phyloP scores from a whole-genome alignment of 2,329 filamentous ascomycete species.

The Chaetomiaceae sp. region DNA sequence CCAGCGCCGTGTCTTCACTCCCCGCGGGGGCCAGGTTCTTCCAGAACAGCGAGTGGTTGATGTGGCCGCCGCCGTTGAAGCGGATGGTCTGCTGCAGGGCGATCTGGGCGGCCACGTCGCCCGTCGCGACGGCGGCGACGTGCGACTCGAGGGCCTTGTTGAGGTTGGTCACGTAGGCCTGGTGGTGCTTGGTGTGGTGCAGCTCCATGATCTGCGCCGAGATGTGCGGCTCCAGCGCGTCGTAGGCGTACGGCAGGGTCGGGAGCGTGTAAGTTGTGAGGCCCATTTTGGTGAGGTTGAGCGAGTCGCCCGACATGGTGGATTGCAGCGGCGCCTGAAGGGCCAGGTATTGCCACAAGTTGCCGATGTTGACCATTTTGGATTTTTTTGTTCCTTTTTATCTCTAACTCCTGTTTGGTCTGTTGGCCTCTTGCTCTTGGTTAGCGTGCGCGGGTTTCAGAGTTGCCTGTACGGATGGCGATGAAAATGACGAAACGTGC shows the following conservation, averaged over 20 bases:
- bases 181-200: conserved; percentile 91
- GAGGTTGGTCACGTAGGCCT: conserved; percentile 86
- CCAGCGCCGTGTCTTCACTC: conserved; percentile 51
- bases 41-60: conserved; percentile 67
- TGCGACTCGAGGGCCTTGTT: conserved; percentile 74
- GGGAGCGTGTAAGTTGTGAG: conserved; percentile 33
- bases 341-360: conserved; percentile 24
- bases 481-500: conserved; percentile 12
- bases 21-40: conserved; percentile 62
- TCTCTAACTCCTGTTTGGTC: too few relatives aligned
- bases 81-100: conserved; percentile 59
- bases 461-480: too few relatives aligned
- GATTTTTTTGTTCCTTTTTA: not conserved
- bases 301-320: conserved; percentile 18
- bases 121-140: conserved; percentile 48
- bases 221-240: conserved; percentile 60
- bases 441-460: too few relatives aligned
- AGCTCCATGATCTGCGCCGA: conserved; percentile 94
- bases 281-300: conserved; percentile 23
- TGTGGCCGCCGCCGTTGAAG: conserved; percentile 63
- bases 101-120: conserved; percentile 56
- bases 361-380: conserved; percentile 27
- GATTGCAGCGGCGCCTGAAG: conserved; percentile 22
- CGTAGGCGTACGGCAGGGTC: conserved; percentile 31
- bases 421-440: too few relatives aligned